Conservation (phyloP, 2,329 filamentous ascomycete genomes). For the Lecanicillium sp. region DNA sequence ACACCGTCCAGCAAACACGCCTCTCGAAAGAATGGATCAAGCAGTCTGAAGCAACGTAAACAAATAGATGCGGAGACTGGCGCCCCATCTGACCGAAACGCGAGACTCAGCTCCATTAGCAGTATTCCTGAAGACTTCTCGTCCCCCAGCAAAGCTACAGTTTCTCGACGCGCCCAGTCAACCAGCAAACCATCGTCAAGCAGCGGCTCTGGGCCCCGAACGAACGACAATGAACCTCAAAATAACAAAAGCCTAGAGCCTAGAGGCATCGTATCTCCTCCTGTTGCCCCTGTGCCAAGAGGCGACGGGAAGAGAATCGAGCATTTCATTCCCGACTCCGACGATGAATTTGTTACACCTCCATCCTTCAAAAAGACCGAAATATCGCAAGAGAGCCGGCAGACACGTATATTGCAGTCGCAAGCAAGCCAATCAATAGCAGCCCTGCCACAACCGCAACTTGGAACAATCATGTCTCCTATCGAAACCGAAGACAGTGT, state of each 20-base stretch:
- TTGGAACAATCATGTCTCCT: slow-evolving; percentile 2
- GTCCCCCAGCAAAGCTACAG: slow-evolving; percentile 8
- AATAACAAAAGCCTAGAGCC: too few species aligned
- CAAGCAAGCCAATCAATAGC: slow-evolving; percentile 1
- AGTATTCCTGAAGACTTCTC: slow-evolving; percentile 7
- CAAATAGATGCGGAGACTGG: background rate
- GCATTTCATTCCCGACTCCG: slow-evolving; percentile 49
- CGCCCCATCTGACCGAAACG: background rate
- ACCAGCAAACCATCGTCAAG: slow-evolving; percentile 3
- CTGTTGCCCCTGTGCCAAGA: background rate
- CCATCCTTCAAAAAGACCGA: slow-evolving; percentile 29
- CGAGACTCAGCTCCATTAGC: background rate
- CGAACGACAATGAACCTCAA: background rate
- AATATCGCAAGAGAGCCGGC: background rate
- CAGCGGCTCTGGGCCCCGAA: slow-evolving; percentile 16
- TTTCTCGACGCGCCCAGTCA: background rate
- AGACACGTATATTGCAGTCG: background rate
- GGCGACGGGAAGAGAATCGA: slow-evolving; percentile 22
- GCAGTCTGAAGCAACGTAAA: slow-evolving; percentile 9
- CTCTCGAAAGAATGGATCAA: background rate
- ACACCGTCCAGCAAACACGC: slow-evolving; percentile 24
- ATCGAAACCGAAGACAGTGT: slow-evolving; percentile 4
- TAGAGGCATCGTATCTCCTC: too few species aligned
- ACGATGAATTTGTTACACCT: slow-evolving; percentile 47
- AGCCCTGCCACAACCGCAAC: background rate